phyloP scores from a whole-genome alignment of 2,329 filamentous ascomycete genomes.

The Coccinonectria pachysandricola region DNA sequence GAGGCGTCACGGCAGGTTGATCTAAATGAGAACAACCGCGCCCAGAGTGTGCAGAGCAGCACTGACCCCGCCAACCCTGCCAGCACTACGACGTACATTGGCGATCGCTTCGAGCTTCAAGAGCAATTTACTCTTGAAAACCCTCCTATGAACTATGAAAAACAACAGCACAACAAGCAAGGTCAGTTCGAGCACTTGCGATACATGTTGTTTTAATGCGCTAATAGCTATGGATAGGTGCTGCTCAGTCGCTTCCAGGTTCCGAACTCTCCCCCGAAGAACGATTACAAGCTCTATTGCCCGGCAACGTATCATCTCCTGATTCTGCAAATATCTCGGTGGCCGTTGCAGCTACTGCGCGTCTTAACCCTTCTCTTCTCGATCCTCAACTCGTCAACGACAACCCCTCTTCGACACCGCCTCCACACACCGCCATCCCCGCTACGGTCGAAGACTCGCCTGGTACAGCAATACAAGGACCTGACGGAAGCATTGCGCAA shows the following conservation, averaged over 20 bases:
- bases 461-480: slow-evolving; percentile 11
- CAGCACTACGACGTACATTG: slow-evolving; percentile 14
- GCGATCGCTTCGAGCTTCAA: slow-evolving; percentile 41
- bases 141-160: slow-evolving; percentile 40
- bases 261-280: slow-evolving; percentile 36
- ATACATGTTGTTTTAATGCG: no score
- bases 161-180: slow-evolving; percentile 16
- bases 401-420: slow-evolving; percentile 20
- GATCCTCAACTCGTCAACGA: slow-evolving; percentile 37
- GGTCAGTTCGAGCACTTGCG: no score
- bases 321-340: slow-evolving; percentile 43
- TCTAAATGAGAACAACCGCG: slow-evolving; percentile 49
- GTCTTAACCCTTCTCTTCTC: slow-evolving; percentile 43
- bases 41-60: slow-evolving; percentile 28
- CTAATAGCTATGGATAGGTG: no score
- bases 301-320: slow-evolving; percentile 25
- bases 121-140: slow-evolving; percentile 51
- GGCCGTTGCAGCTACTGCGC: slow-evolving; percentile 45
- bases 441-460: slow-evolving; percentile 14
- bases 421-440: slow-evolving; percentile 16
- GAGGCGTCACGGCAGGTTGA: slow-evolving; percentile 79
- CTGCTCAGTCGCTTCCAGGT: slow-evolving; percentile 17
- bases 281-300: slow-evolving; percentile 37
- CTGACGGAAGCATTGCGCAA: slow-evolving; percentile 23
- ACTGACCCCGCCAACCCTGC: slow-evolving; percentile 18